Conservation (phyloP, 306 rosid genomes). For the Vigna trinervia region DNA sequence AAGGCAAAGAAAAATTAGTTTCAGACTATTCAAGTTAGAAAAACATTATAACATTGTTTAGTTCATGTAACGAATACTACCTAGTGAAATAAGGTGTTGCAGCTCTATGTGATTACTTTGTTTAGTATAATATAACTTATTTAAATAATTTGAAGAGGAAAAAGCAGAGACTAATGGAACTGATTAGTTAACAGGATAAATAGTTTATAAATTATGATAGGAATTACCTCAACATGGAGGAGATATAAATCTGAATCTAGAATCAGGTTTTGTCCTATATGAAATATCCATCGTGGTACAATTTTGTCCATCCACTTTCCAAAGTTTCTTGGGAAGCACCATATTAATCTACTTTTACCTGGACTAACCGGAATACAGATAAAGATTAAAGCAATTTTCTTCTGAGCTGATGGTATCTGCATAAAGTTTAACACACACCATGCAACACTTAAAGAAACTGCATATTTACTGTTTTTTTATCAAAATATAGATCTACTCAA, state of each 20-base stretch:
- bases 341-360: conserved; percentile 90
- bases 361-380: conserved; percentile 90
- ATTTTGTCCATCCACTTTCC: conserved; percentile 72
- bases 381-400: conserved; percentile 60
- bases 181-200: background rate
- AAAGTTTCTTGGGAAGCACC: conserved; percentile 90
- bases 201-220: conserved; percentile 18
- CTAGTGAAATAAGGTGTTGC: no score
- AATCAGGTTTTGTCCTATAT: conserved; percentile 79
- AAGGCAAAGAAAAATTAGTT: background rate
- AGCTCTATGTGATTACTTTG: background rate
- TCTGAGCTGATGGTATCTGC: conserved; percentile 61
- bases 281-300: conserved; percentile 91
- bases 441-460: no score
- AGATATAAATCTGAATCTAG: conserved; percentile 95
- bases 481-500: conserved; percentile 9
- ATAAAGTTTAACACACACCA: conserved; percentile 8
- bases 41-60: background rate
- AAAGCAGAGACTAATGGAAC: conserved; percentile 31
- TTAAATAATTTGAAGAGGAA: background rate
- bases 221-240: conserved; percentile 89
- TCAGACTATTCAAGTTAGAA: background rate
- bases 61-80: background rate
- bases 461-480: background rate
- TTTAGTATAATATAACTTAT: background rate